Evolutionary conservation across 352 stramenopile species (phyloP), one percentile per base, ranked within the genome.

Genomic region (Pythium sp.): DNA sequence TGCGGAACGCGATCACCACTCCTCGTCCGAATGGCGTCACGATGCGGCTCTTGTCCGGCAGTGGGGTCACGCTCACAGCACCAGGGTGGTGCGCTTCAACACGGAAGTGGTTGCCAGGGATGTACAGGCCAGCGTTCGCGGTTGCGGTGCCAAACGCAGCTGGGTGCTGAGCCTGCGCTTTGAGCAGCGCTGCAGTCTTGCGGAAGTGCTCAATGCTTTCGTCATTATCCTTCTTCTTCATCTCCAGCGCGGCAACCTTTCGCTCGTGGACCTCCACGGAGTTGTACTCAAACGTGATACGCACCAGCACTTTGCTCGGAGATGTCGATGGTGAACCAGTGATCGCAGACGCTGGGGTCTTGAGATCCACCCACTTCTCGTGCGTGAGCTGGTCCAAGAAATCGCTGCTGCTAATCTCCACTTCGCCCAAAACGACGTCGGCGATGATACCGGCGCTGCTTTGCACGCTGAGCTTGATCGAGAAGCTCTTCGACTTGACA

Each of bases 101-200:
- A n/a, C 68, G 73, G 60, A 95, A 95, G 63, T 75, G 76, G 69
- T 90, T 90, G 22, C 87, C 84, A 26, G 87, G 87, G 56, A 95
- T 76, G 61, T 95, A 94, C 46, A 95, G 69, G 38, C 79, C 82
- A 60, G 86, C 73, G 34, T 68, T 73, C 20, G 79, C 73, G 3
- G 84, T 79, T 2, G 70, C 77, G 5, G 72, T 69, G 51, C 87
- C 87, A 69, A 86, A 95, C 22, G 87, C 81, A 9, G 87, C 87
- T 57, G 87, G 87, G 69, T 95, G 87, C 38, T 78, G 74, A 43
- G 69, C 66, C 0, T 71, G 59, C 8, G 76, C 66, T 62, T 91
- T 81, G n/a, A 95, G 66, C 34, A 80, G 46, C 36, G 73, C 72
- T 20, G 83, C 74, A 2, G 80, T 93, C 49, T 82, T 76, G 56